These are phyloP conservation scores for Naumovozyma dairenensis DNA, from an alignment of 805 yeast species.

Conservation along the genomic window DNA sequence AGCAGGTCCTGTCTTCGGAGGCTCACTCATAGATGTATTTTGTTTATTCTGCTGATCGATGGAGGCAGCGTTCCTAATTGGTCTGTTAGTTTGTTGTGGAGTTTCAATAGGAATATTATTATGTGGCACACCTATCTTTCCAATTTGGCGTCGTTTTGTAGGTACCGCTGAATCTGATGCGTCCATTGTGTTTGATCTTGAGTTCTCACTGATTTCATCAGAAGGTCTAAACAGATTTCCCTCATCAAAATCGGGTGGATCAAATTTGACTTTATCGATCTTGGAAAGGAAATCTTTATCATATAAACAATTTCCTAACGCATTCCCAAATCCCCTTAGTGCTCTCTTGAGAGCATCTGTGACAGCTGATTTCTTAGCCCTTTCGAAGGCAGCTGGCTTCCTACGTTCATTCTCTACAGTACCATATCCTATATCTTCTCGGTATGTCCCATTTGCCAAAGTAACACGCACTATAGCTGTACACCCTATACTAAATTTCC, in stretches of 20 bases:
- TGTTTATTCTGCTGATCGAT: too few relatives aligned
- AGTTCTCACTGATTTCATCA: constrained; percentile 26
- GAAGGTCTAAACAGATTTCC: constrained; percentile 32
- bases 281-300: constrained; percentile 53
- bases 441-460: constrained; percentile 64
- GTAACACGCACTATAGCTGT: constrained; percentile 67
- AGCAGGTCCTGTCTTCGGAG: neutral
- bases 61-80: too few relatives aligned
- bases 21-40: neutral
- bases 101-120: neutral
- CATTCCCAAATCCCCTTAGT: constrained; percentile 71
- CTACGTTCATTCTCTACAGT: constrained; percentile 63
- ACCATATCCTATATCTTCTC: constrained; percentile 84
- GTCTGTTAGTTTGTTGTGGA: neutral
- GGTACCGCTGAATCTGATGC: constrained; percentile 4
- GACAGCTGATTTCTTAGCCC: constrained; percentile 74
- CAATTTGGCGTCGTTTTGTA: constrained; percentile 19
- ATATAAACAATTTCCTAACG: constrained; percentile 75
- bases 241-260: constrained; percentile 38
- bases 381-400: constrained; percentile 70
- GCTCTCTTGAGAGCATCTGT: constrained; percentile 78
- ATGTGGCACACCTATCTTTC: constrained; percentile 6
- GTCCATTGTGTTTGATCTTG: constrained; percentile 22
- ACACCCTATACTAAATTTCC: constrained; percentile 53
- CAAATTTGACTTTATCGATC: constrained; percentile 35